These are phyloP conservation scores for Pleurotus salmoneostramineus DNA, from an alignment of 768 basidiomycete genomes.

Conservation along the genomic window DNA sequence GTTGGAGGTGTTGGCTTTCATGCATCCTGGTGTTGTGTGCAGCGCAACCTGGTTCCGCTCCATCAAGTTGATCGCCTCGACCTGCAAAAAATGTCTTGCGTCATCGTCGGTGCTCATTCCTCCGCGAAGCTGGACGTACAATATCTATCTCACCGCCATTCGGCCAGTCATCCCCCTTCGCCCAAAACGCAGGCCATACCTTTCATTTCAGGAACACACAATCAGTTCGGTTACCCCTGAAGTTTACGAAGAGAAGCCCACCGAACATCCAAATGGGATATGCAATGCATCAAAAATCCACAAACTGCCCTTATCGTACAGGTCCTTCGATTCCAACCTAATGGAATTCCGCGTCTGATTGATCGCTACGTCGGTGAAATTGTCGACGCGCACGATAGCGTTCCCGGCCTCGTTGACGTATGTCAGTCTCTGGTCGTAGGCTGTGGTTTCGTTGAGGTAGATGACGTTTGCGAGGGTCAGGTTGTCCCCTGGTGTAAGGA, in stretches of 20 bases:
- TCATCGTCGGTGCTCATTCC: too few species aligned
- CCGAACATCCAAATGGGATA: constrained; percentile 10
- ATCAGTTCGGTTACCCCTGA: not conserved
- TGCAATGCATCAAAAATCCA: constrained; percentile 8
- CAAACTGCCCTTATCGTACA: constrained; percentile 8
- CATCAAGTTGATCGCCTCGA: constrained; percentile 41
- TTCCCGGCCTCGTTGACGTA: constrained; percentile 55
- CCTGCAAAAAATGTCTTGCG: not conserved
- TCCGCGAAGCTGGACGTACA: not conserved
- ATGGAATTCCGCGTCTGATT: constrained; percentile 56
- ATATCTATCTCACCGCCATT: constrained; percentile 12
- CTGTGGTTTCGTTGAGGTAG: constrained; percentile 42
- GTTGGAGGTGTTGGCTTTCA: constrained; percentile 37
- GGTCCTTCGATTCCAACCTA: constrained; percentile 52
- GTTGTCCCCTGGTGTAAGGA: not conserved
- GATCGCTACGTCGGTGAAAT: constrained; percentile 45
- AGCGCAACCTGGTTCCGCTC: constrained; percentile 64
- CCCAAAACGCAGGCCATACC: constrained; percentile 11
- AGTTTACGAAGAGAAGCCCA: not conserved
- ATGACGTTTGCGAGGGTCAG: constrained; percentile 36
- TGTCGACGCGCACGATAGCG: constrained; percentile 72
- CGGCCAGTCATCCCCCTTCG: constrained; percentile 11
- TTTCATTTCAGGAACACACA: not conserved
- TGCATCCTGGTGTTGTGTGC: constrained; percentile 65
- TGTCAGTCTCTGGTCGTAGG: constrained; percentile 34